Evolutionary conservation across 805 yeast genomes (phyloP).

Genomic region (Wickerhamomyces subpelliculosus): DNA sequence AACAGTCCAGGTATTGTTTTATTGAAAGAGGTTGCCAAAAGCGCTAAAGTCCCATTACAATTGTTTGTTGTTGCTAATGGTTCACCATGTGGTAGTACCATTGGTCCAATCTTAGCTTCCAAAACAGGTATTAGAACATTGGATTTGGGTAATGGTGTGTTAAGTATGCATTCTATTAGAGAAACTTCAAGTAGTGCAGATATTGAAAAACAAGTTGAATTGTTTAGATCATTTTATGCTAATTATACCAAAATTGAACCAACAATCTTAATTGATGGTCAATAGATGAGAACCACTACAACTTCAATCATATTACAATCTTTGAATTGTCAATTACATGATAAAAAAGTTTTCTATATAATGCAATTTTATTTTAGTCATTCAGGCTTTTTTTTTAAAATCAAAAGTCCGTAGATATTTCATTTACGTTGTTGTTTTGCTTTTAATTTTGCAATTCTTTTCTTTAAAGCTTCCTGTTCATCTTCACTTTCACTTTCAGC

Average conservation of each 20-base stretch:
- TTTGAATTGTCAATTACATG: no score
- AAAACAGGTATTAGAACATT: constrained; percentile 81
- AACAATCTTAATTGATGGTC: constrained; percentile 33
- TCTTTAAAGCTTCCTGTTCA: constrained; percentile 17
- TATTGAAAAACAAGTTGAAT: constrained; percentile 49
- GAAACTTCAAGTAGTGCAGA: constrained; percentile 86
- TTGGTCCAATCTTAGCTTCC: constrained; percentile 89
- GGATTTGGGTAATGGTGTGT: constrained; percentile 87
- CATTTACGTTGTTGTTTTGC: constrained; percentile 17
- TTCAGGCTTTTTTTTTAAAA: background rate
- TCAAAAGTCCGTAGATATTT: background rate
- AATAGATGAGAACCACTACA: no score
- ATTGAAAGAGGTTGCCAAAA: constrained; percentile 62
- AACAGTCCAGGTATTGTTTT: constrained; percentile 85
- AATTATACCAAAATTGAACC: constrained; percentile 35
- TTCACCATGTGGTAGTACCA: constrained; percentile 93
- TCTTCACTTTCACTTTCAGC: constrained; percentile 15
- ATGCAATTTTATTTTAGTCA: background rate
- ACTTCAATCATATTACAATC: no score
- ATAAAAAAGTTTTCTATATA: no score
- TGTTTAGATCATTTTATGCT: constrained; percentile 60
- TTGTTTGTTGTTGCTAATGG: constrained; percentile 90
- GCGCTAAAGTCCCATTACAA: constrained; percentile 74
- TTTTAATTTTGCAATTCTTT: constrained; percentile 16
- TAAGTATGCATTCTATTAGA: constrained; percentile 90